Percentiles rank a stretch among this genome's conserved stretches.
Evolutionary conservation across 148 eudicot genomes (phyloP).

Genomic region (Spergularia bocconei): DNA sequence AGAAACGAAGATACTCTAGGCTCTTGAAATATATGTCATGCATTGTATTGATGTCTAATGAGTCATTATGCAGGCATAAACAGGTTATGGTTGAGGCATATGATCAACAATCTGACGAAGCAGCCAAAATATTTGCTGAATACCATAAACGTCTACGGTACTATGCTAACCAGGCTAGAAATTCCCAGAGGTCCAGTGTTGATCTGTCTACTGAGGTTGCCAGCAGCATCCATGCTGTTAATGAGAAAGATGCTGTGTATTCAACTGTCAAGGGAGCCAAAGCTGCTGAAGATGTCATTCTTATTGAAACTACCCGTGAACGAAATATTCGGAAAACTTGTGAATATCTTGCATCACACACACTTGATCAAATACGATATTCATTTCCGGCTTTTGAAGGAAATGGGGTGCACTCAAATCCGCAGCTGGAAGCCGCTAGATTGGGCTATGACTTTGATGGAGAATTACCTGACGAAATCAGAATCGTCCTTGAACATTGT

Average conservation of each 20-base stretch:
- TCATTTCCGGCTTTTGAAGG: constrained; percentile 98
- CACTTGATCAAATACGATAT: constrained; percentile 68
- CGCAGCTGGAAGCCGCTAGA: constrained; percentile 78
- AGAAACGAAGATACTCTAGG: neutral
- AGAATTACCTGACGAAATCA: constrained; percentile 75
- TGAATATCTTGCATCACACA: constrained; percentile 69
- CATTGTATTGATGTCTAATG: neutral
- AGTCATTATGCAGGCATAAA: constrained; percentile 69
- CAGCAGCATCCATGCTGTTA: constrained; percentile 49
- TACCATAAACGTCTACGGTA: constrained; percentile 85
- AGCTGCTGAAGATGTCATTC: constrained; percentile 81
- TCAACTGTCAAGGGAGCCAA: constrained; percentile 81
- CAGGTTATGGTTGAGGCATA: constrained; percentile 90
- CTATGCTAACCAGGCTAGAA: constrained; percentile 82
- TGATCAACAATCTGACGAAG: constrained; percentile 96
- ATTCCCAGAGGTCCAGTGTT: constrained; percentile 55
- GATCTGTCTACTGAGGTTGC: constrained; percentile 57
- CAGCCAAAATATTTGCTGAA: constrained; percentile 91
- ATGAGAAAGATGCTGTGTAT: constrained; percentile 70
- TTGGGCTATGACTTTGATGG: constrained; percentile 74
- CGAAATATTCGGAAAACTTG: constrained; percentile 81
- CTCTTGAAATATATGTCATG: neutral
- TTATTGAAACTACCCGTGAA: constrained; percentile 89
- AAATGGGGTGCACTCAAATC: constrained; percentile 73
- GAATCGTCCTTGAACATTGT: constrained; percentile 62